Base-by-base conservation (phyloP, 2,329 filamentous ascomycete species). In the Colletotrichum tabaci region DNA sequence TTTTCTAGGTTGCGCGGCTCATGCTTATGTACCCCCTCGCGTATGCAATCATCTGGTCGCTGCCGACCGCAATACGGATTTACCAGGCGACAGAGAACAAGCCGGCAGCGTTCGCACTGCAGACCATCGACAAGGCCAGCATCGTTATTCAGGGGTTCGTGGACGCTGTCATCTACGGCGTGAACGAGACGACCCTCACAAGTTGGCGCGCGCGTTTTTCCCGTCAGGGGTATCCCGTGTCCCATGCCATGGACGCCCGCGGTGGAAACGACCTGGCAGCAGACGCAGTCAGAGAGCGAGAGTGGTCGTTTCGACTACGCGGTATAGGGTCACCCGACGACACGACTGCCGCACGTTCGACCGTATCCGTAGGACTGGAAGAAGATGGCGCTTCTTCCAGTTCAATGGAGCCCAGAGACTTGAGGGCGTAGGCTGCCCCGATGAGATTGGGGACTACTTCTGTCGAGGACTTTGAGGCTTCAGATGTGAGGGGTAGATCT, bases 11-110 rank as follows among this genome's bases (percentile, higher is more conserved):
- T 50, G 82, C 82, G 0, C 80, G 81, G 40, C 79, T 82, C 52
- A 84, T 85, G 82, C 80, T 84, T 75, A 74, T 79, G 21, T 85
- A 85, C 67, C 83, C 83, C 3, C 70, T 84, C 0, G 79, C 81
- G 0, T 85, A 84, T 72, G 82, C 82, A 73, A 67, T 82, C 4
- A 79, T 84, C 40, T 85, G 83, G 83, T 79, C 79, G 0, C 79
- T 84, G 46, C 83, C 83, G 0, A 84, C 83, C 0, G 68, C 75
- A 0, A 80, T 84, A 60, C 77, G 82, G 15, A 81, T 84, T 23
- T 84, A 84, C 58, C 83, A 85, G 63, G 76, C 78, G 15, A 76
- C 77, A 21, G 80, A 74, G 1, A 76, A 78, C 1, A 76, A 76
- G 47, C 66, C 79, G 4, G 81, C 81, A 15, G 79, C 82, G 0